phyloP scores from a whole-genome alignment of 129 eudicot species.

The Saussurea involucrata region DNA sequence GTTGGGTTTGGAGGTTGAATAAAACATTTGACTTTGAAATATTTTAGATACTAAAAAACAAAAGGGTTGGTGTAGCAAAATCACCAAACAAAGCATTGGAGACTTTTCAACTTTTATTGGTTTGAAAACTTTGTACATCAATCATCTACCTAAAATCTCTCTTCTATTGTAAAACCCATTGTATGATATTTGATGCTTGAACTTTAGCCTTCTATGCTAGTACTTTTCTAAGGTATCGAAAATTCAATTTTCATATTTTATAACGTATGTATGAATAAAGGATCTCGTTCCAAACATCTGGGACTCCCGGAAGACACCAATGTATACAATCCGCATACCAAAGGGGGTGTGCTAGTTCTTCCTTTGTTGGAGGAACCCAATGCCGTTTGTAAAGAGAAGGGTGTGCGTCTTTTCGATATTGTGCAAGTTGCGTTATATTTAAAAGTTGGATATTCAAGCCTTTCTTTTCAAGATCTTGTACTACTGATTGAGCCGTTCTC shows the following conservation, averaged over 20 bases:
- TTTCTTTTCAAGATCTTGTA: conserved; percentile 41
- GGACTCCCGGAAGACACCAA: conserved; percentile 83
- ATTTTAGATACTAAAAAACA: conserved; percentile 10
- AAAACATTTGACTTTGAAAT: conserved; percentile 12
- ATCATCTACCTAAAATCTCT: conserved; percentile 17
- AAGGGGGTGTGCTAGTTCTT: conserved; percentile 36
- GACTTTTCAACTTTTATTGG: not conserved
- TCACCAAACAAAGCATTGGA: conserved; percentile 19
- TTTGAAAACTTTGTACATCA: not conserved
- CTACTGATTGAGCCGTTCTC: conserved; percentile 37
- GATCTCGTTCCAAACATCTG: conserved; percentile 72
- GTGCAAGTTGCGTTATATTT: conserved; percentile 71
- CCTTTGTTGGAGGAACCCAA: conserved; percentile 43
- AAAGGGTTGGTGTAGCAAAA: conserved; percentile 30
- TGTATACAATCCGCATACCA: conserved; percentile 64
- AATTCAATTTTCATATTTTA: not conserved
- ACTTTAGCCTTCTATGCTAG: not conserved
- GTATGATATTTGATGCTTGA: not conserved
- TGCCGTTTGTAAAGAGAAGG: conserved; percentile 55
- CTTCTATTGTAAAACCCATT: not conserved
- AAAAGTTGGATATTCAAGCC: conserved; percentile 45
- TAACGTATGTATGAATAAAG: conserved; percentile 44
- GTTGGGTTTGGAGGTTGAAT: not conserved
- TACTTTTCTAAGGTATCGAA: not conserved
- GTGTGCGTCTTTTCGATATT: conserved; percentile 76